Conservation (phyloP, 2,329 filamentous ascomycete genomes). For the Diaporthe citrichinensis region DNA sequence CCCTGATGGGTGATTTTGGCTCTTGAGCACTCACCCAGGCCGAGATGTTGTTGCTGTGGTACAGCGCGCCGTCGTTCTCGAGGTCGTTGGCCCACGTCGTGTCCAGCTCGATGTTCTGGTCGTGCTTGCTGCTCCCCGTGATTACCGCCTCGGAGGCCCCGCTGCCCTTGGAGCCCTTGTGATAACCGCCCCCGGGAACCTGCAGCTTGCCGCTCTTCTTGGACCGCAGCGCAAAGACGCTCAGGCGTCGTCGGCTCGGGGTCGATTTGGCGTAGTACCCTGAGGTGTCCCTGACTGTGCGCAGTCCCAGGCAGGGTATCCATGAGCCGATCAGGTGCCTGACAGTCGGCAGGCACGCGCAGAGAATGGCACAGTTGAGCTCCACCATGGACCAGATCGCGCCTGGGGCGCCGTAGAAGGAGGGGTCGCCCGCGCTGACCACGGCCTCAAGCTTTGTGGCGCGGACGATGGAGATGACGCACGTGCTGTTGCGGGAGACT, state of each 20-base stretch:
- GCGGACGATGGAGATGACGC: slow-evolving; percentile 52
- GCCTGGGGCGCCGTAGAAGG: slow-evolving; percentile 51
- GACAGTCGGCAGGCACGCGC: slow-evolving; percentile 56
- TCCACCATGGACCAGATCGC: slow-evolving; percentile 57
- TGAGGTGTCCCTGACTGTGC: slow-evolving; percentile 1
- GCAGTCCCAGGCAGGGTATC: slow-evolving; percentile 42
- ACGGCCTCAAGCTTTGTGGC: slow-evolving; percentile 49
- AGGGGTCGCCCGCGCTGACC: slow-evolving; percentile 48
- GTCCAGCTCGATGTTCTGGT: slow-evolving; percentile 10
- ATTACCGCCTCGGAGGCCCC: background rate
- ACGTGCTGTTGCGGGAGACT: slow-evolving; percentile 42
- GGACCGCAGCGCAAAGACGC: slow-evolving; percentile 22
- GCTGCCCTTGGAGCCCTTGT: slow-evolving; percentile 18
- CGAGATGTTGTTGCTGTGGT: slow-evolving; percentile 37
- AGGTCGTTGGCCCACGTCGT: slow-evolving; percentile 33
- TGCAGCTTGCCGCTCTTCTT: background rate
- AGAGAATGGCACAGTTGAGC: slow-evolving; percentile 56
- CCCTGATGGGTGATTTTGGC: slow-evolving; percentile 6
- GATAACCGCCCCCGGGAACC: background rate
- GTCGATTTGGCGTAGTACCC: slow-evolving; percentile 11
- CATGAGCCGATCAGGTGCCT: slow-evolving; percentile 48
- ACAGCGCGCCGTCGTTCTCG: slow-evolving; percentile 24
- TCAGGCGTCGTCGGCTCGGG: background rate
- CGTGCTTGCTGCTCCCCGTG: background rate
- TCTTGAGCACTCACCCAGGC: slow-evolving; percentile 38